phyloP scores from a whole-genome alignment of 495 filamentous ascomycete genomes.

The Hypomontagnella submonticulosa region DNA sequence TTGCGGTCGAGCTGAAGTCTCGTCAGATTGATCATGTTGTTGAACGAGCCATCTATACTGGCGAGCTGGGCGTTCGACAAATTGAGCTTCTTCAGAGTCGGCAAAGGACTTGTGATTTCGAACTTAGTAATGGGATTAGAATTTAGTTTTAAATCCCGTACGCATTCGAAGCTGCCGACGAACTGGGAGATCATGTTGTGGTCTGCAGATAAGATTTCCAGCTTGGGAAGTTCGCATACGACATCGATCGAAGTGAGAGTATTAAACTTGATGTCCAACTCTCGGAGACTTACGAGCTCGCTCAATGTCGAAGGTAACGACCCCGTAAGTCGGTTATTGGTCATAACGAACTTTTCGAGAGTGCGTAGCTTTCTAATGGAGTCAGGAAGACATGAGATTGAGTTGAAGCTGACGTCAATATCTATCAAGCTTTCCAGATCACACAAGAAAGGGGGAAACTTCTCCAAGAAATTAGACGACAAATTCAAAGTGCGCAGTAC shows the following conservation, averaged over 20 bases:
- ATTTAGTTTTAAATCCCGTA: slow-evolving; percentile 86
- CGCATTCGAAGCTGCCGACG: slow-evolving; percentile 81
- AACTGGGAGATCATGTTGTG: slow-evolving; percentile 93
- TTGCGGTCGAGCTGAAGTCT: slow-evolving; percentile 93
- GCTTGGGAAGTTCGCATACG: slow-evolving; percentile 79
- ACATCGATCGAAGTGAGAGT: slow-evolving; percentile 85
- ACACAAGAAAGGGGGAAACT: slow-evolving; percentile 86
- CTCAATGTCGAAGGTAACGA: slow-evolving; percentile 75
- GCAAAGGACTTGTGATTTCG: slow-evolving; percentile 78
- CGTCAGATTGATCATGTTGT: slow-evolving; percentile 84
- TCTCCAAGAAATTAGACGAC: slow-evolving; percentile 88
- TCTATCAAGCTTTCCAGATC: slow-evolving; percentile 85
- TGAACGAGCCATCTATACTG: slow-evolving; percentile 86
- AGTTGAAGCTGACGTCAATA: slow-evolving; percentile 97
- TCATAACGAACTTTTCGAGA: slow-evolving; percentile 91
- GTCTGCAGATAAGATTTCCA: slow-evolving; percentile 87
- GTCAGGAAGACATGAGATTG: slow-evolving; percentile 76
- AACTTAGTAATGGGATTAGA: slow-evolving; percentile 95
- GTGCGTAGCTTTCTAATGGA: slow-evolving; percentile 79
- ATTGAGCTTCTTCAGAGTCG: slow-evolving; percentile 85
- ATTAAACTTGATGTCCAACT: slow-evolving; percentile 95
- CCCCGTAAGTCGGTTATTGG: slow-evolving; percentile 88
- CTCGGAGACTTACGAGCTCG: slow-evolving; percentile 79
- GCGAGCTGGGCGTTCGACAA: slow-evolving; percentile 88
- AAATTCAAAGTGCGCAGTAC: slow-evolving; percentile 84